These are phyloP conservation scores for Jamesozyma rosinii DNA, from an alignment of 805 yeast species.

Conservation along the genomic window DNA sequence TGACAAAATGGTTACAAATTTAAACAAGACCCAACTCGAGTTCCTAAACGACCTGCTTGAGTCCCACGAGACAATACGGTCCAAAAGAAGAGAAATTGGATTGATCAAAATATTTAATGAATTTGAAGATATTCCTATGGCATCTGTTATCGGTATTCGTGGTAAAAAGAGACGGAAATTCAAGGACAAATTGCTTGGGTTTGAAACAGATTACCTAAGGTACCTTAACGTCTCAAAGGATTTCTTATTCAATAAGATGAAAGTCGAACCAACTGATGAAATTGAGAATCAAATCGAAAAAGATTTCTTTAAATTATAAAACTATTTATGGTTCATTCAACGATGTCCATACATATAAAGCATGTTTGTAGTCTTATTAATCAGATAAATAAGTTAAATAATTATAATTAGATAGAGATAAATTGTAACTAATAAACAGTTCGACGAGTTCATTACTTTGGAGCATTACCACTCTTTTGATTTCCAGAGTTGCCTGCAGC, in stretches of 20 bases:
- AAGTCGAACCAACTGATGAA: constrained; percentile 1
- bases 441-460: too few relatives aligned
- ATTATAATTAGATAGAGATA: too few relatives aligned
- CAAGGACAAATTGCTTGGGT: constrained; percentile 26
- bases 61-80: constrained; percentile 15
- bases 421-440: too few relatives aligned
- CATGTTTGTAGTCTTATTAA: too few relatives aligned
- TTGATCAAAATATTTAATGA: constrained; percentile 28
- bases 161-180: constrained; percentile 30
- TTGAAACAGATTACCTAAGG: constrained; percentile 27
- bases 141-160: constrained; percentile 30
- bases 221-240: constrained; percentile 20
- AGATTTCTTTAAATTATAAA: constrained; percentile 3
- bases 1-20: constrained; percentile 5
- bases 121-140: constrained; percentile 29
- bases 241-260: constrained; percentile 8
- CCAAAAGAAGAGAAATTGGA: constrained; percentile 26
- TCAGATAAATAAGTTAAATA: too few relatives aligned
- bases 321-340: too few relatives aligned
- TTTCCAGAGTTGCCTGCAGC: constrained; percentile 26
- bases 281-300: constrained; percentile 2
- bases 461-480: too few relatives aligned
- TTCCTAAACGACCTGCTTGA: constrained; percentile 16
- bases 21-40: constrained; percentile 18
- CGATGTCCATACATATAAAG: too few relatives aligned